Conservation (phyloP, 768 basidiomycete species). For the Boletus rex-veris region DNA sequence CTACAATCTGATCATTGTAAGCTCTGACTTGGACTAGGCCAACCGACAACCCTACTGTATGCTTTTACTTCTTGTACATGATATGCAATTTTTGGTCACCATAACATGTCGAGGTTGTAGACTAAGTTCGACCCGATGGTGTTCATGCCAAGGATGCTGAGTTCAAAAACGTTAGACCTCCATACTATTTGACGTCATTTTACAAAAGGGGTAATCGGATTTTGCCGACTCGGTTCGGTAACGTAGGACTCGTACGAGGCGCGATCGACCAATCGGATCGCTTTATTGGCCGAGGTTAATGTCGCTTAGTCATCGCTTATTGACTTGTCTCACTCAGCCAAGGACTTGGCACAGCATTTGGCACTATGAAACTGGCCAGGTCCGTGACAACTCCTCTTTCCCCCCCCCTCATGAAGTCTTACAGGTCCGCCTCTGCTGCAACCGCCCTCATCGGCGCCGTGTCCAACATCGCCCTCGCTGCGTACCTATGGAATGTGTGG, state of each 20-base stretch:
- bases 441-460: slow-evolving; percentile 39
- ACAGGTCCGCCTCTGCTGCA: slow-evolving; percentile 37
- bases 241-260: not conserved
- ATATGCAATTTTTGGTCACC: too few species aligned
- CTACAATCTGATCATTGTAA: too few species aligned
- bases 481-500: slow-evolving; percentile 42
- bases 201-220: not conserved
- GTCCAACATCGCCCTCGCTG: slow-evolving; percentile 39
- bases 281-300: not conserved
- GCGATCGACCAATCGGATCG: not conserved
- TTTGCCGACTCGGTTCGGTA: not conserved
- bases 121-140: too few species aligned
- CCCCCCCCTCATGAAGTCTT: slow-evolving; percentile 1
- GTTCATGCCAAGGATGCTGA: too few species aligned
- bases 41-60: too few species aligned
- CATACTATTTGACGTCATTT: too few species aligned
- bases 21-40: too few species aligned
- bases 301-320: slow-evolving; percentile 14
- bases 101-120: too few species aligned
- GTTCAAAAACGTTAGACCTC: too few species aligned
- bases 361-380: slow-evolving; percentile 5
- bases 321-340: slow-evolving; percentile 10
- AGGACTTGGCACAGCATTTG: slow-evolving; percentile 3
- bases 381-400: not conserved
- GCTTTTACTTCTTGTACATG: too few species aligned